These are phyloP conservation scores for Camellia japonica DNA, from an alignment of 148 eudicot genomes.

Conservation along the genomic window DNA sequence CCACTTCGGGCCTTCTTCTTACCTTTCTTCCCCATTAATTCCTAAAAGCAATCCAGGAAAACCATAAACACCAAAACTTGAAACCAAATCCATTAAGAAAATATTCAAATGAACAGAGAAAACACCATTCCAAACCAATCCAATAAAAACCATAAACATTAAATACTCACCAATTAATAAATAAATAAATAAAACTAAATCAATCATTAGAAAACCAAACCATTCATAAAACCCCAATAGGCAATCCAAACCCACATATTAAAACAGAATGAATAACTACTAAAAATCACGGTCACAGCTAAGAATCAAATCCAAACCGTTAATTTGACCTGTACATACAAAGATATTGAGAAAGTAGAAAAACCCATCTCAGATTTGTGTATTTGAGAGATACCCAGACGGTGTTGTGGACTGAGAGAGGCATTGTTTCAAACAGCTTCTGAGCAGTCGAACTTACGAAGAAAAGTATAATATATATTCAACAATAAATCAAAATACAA, in stretches of 20 bases:
- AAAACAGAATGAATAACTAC: too few species aligned
- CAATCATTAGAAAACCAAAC: too few species aligned
- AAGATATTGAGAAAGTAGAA: not conserved
- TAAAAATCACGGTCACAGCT: too few species aligned
- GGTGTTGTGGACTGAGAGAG: conserved; percentile 21
- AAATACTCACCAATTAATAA: too few species aligned
- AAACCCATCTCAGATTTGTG: not conserved
- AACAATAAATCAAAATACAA: conserved; percentile 22
- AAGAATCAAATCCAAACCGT: too few species aligned
- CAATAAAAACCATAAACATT: too few species aligned
- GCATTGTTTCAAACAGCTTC: not conserved
- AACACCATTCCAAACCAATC: conserved; percentile 4
- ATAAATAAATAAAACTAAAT: too few species aligned
- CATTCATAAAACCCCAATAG: too few species aligned
- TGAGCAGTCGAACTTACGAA: not conserved
- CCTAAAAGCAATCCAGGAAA: conserved; percentile 32
- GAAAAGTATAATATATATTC: not conserved
- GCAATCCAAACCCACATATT: too few species aligned
- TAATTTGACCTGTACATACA: too few species aligned
- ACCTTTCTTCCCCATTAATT: conserved; percentile 61
- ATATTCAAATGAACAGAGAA: too few species aligned
- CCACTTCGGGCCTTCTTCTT: conserved; percentile 43
- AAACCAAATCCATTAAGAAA: not conserved
- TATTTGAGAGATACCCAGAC: conserved; percentile 45
- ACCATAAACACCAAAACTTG: not conserved